Evolutionary conservation across 225 moss, liverwort and hornwort genomes (phyloP), one percentile per base, ranked within the genome.

Genomic region (Marchantia paleacea): DNA sequence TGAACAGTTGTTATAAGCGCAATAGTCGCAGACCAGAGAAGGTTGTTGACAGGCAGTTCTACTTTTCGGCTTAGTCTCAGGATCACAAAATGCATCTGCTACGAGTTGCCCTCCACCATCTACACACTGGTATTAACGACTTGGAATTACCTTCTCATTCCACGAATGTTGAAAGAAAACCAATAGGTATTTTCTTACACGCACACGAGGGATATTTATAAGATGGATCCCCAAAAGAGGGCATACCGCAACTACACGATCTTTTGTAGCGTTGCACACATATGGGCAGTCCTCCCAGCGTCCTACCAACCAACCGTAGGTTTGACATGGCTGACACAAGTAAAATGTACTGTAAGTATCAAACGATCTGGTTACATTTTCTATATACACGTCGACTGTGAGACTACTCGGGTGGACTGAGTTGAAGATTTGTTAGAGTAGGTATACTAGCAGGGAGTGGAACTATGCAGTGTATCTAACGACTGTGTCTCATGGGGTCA

Each of bases 241-340:
- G 52, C 53, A 61, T 76, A 97, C 97, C 90, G 91, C 82, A 25
- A 97, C 93, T 78, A 82, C 70, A 15, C 97, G 93, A 72, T 55
- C 83, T 78, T 85, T 89, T 68, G 80, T 93, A 65, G 85, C 87
- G 63, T 83, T 75, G 85, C 92, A 92, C 51, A 72, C 84, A 52
- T 75, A 82, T 51, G 81, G 80, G 14, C 93, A 93, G 49, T 86
- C 73, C 55, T 16, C 87, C 94, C 93, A 97, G 0, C 82, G 87
- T 62, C 97, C 92, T 71, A 93, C 87, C 47, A 95, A 90, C 97
- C 94, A 97, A 14, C 92, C 84, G 79, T 89, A 93, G 19, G 94
- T 94, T 79, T 94, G 94, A 69, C 97, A 97, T 73, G 97, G 97
- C 94, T 95, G 89, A 4, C 78, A 85, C 29, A 51, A 51, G 72